phyloP scores from a whole-genome alignment of 139 green algal genomes.

The Coccomyxa sp. region DNA sequence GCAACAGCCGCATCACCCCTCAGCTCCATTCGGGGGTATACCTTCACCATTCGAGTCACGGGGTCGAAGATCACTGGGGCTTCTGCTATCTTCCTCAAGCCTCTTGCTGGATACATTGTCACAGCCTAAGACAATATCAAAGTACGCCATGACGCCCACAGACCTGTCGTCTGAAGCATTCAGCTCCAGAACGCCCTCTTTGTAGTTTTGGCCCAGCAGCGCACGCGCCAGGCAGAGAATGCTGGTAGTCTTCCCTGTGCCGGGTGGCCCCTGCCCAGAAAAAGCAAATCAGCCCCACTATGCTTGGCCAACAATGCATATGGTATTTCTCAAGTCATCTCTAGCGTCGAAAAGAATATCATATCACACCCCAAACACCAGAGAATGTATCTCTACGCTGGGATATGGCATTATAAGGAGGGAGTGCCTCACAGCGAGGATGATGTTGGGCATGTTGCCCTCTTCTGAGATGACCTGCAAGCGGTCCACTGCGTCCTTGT shows the following conservation, averaged over 20 bases:
- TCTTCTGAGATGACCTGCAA: slow-evolving; percentile 90
- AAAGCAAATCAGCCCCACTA: neutral
- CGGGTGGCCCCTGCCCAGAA: slow-evolving; percentile 79
- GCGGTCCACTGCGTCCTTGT: slow-evolving; percentile 85
- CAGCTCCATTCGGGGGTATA: too few species aligned
- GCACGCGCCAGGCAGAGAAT: slow-evolving; percentile 85
- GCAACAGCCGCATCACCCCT: neutral
- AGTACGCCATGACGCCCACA: too few species aligned
- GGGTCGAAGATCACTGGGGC: too few species aligned
- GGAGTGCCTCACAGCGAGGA: slow-evolving; percentile 63
- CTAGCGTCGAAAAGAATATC: too few species aligned
- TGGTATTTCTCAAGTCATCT: too few species aligned
- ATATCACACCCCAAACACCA: too few species aligned
- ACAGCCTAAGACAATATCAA: neutral
- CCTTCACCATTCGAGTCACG: too few species aligned
- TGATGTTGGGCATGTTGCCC: slow-evolving; percentile 97
- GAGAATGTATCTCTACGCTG: too few species aligned
- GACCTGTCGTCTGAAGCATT: slow-evolving; percentile 95
- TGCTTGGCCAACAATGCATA: too few species aligned
- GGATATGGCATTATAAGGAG: too few species aligned
- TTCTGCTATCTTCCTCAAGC: too few species aligned
- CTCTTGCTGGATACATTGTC: too few species aligned
- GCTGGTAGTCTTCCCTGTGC: slow-evolving; percentile 96
- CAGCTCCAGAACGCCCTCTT: slow-evolving; percentile 93
- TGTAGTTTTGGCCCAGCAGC: slow-evolving; percentile 81